A percentile compares a stretch with the other conserved stretches of the same genome.
phyloP scores from a whole-genome alignment of 495 filamentous ascomycete genomes.

The Hypoxylon crocopeplum region DNA sequence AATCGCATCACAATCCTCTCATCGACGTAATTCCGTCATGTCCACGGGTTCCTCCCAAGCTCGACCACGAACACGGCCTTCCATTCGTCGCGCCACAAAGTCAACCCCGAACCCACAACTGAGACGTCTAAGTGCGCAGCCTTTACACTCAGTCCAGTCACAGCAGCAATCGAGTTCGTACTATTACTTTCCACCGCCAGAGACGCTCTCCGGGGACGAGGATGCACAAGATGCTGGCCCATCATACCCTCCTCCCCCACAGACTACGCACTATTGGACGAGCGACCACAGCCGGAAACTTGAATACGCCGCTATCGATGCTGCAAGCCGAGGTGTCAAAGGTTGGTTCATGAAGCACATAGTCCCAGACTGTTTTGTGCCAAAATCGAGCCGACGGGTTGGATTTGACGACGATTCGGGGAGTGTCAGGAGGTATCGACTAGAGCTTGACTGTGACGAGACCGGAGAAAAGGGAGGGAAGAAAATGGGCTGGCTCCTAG shows the following conservation, averaged over 20 bases:
- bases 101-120: constrained; percentile 41
- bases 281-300: constrained; percentile 59
- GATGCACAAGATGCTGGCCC: constrained; percentile 23
- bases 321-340: constrained; percentile 57
- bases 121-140: constrained; percentile 33
- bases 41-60: constrained; percentile 35
- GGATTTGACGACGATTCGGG: constrained; percentile 60
- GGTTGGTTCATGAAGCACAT: constrained; percentile 61
- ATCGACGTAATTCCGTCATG: constrained; percentile 29
- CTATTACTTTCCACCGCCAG: constrained; percentile 55
- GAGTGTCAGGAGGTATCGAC: constrained; percentile 61
- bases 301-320: constrained; percentile 65
- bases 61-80: constrained; percentile 44
- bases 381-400: constrained; percentile 49
- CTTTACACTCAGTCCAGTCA: constrained; percentile 34
- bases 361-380: constrained; percentile 62
- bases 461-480: constrained; percentile 33
- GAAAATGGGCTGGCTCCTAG: constrained; percentile 39
- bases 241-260: constrained; percentile 50
- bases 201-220: constrained; percentile 36
- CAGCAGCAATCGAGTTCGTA: constrained; percentile 48
- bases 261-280: constrained; percentile 65
- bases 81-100: constrained; percentile 42
- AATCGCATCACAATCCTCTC: constrained; percentile 37
- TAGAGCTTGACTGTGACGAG: constrained; percentile 53